Evolutionary conservation across 805 yeast species (phyloP).

Genomic region (Metschnikowia henanensis): DNA sequence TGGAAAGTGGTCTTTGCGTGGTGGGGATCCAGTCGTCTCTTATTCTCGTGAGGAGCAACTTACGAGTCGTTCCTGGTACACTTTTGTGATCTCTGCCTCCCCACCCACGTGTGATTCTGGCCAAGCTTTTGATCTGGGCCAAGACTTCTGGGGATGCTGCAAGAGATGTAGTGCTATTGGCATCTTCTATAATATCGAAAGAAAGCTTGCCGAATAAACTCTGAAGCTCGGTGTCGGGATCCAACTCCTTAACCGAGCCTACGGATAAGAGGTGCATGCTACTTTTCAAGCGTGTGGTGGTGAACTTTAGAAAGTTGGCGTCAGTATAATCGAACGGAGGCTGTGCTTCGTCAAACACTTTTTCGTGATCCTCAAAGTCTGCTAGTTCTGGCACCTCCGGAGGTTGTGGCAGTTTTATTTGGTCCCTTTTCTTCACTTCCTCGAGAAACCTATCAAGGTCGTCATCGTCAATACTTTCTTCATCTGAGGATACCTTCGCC

Average conservation of each 20-base stretch:
- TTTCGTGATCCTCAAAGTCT: conserved; percentile 21
- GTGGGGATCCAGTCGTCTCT: conserved; percentile 84
- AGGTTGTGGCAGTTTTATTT: conserved; percentile 14
- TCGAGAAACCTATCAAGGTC: conserved; percentile 57
- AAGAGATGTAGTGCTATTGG: conserved; percentile 70
- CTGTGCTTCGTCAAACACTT: conserved; percentile 26
- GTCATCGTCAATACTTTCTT: conserved; percentile 44
- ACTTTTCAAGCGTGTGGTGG: conserved; percentile 42
- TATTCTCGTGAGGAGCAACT: conserved; percentile 66
- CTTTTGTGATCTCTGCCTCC: conserved; percentile 74
- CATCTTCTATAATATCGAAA: conserved; percentile 67
- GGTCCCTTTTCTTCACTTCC: conserved; percentile 35
- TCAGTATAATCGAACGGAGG: conserved; percentile 39
- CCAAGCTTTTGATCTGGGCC: conserved; percentile 58
- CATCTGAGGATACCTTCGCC: conserved; percentile 9
- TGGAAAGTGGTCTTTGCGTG: conserved; percentile 53
- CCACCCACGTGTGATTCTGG: conserved; percentile 74
- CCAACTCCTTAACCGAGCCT: conserved; percentile 51
- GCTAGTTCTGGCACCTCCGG: conserved; percentile 1
- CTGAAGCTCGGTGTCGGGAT: conserved; percentile 75
- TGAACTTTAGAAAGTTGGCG: conserved; percentile 47
- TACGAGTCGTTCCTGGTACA: conserved; percentile 74
- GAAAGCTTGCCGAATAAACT: conserved; percentile 72
- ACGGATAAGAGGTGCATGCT: conserved; percentile 45
- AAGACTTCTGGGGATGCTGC: conserved; percentile 68